phyloP scores from a whole-genome alignment of 2,329 filamentous ascomycete species.

The Alternaria triticina region DNA sequence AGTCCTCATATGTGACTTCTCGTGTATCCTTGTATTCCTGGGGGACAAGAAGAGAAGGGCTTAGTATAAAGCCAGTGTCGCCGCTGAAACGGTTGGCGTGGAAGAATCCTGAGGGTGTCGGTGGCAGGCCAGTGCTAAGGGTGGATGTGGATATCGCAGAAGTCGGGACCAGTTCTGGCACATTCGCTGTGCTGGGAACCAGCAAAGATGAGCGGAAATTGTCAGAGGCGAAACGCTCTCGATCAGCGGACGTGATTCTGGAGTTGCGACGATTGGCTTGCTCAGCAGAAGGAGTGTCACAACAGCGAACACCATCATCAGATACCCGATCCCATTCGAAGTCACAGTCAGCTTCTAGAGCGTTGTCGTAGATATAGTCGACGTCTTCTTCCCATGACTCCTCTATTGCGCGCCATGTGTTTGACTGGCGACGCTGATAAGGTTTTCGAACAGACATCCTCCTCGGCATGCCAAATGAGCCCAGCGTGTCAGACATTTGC shows the following conservation, averaged over 20 bases:
- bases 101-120: conserved; percentile 39
- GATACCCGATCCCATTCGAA: conserved; percentile 61
- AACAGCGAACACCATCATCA: conserved; percentile 24
- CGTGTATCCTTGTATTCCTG: conserved; percentile 43
- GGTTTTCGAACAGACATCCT: conserved; percentile 29
- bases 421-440: conserved; percentile 37
- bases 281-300: conserved; percentile 8
- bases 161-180: conserved; percentile 44
- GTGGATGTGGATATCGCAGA: conserved; percentile 47
- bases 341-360: conserved; percentile 65
- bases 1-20: conserved; percentile 48
- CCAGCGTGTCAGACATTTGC: conserved; percentile 55
- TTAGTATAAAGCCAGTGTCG: conserved; percentile 46
- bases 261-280: conserved; percentile 7
- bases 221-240: conserved; percentile 22
- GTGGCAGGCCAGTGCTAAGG: conserved; percentile 31
- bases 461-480: conserved; percentile 48
- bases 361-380: conserved; percentile 67
- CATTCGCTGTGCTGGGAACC: conserved; percentile 32
- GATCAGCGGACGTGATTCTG: conserved; percentile 4
- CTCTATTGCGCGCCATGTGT: conserved; percentile 47
- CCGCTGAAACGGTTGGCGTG: conserved; percentile 22
- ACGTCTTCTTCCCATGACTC: conserved; percentile 67
- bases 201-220: conserved; percentile 36
- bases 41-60: conserved; percentile 45